Conservation (phyloP, 1,284 basidiomycete species). For the Peniophora sp. region DNA sequence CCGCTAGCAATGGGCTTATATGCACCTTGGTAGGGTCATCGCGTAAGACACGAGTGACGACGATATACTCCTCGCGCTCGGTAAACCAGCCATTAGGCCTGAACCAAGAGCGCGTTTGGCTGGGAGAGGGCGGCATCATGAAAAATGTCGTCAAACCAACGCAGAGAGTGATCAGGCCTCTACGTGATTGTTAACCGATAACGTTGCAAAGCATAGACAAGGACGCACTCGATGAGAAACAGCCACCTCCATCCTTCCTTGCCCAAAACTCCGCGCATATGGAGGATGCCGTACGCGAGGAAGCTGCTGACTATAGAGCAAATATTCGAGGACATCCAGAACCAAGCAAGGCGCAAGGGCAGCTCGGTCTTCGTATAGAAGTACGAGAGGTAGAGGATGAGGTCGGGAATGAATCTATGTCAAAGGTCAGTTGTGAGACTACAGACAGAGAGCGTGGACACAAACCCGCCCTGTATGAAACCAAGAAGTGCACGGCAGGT, state of each 20-base stretch:
- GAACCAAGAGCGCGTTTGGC: slow-evolving; percentile 62
- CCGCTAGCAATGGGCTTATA: not conserved
- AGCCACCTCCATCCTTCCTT: slow-evolving; percentile 54
- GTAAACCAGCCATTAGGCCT: slow-evolving; percentile 68
- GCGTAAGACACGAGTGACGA: slow-evolving; percentile 51
- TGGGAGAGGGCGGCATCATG: slow-evolving; percentile 62
- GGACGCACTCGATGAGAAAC: slow-evolving; percentile 45
- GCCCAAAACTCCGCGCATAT: slow-evolving; percentile 48
- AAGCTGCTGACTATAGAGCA: slow-evolving; percentile 50
- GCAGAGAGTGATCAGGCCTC: slow-evolving; percentile 41
- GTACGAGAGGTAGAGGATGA: slow-evolving; percentile 63
- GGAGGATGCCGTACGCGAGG: slow-evolving; percentile 56
- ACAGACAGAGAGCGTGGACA: slow-evolving; percentile 3
- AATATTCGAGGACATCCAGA: slow-evolving; percentile 58
- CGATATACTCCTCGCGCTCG: slow-evolving; percentile 44
- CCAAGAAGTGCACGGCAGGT: slow-evolving; percentile 32
- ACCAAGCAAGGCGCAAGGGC: slow-evolving; percentile 56
- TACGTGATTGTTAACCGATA: slow-evolving; percentile 10
- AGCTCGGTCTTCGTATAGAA: slow-evolving; percentile 66
- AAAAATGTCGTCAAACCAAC: slow-evolving; percentile 61
- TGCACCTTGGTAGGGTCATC: slow-evolving; percentile 60
- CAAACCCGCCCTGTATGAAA: slow-evolving; percentile 53
- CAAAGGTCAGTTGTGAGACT: slow-evolving; percentile 16
- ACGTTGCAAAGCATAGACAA: not conserved
- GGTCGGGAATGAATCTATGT: slow-evolving; percentile 49